These are phyloP conservation scores for Xylariomycetidae sp. DNA, from an alignment of 2,329 filamentous ascomycete species.

Conservation along the genomic window DNA sequence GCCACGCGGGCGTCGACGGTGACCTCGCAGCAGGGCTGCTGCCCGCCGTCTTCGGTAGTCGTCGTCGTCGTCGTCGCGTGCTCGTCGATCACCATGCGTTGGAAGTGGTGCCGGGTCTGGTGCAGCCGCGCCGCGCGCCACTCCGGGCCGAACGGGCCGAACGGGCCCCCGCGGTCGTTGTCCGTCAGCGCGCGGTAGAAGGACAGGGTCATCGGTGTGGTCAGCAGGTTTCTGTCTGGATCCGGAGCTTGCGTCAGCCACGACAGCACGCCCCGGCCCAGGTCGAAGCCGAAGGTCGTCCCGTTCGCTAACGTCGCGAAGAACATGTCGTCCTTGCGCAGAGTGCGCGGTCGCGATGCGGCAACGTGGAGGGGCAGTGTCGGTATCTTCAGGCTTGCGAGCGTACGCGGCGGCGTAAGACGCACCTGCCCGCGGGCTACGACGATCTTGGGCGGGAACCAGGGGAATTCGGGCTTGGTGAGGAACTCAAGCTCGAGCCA, in stretches of 20 bases:
- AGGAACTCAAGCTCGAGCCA: constrained; percentile 45
- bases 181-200: constrained; percentile 63
- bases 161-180: constrained; percentile 52
- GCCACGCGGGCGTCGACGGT: constrained; percentile 48
- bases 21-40: too few species aligned
- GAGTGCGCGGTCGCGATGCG: constrained; percentile 10
- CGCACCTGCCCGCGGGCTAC: constrained; percentile 45
- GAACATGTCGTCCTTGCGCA: constrained; percentile 24
- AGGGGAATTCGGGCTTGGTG: constrained; percentile 37
- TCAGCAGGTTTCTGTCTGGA: constrained; percentile 33
- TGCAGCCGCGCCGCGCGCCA: constrained; percentile 47
- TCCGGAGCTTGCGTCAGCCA: constrained; percentile 32
- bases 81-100: too few species aligned
- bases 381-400: constrained; percentile 22
- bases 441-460: constrained; percentile 44
- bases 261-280: constrained; percentile 33
- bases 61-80: constrained; percentile 26
- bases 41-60: constrained; percentile 25
- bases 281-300: constrained; percentile 38
- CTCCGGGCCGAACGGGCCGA: constrained; percentile 47
- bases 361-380: constrained; percentile 4
- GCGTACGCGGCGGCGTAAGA: constrained; percentile 28
- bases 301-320: constrained; percentile 30
- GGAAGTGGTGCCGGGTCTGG: constrained; percentile 38
- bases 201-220: constrained; percentile 38